These are phyloP conservation scores for Achaetomium macrosporum DNA, from an alignment of 2,329 filamentous ascomycete species.

Conservation along the genomic window DNA sequence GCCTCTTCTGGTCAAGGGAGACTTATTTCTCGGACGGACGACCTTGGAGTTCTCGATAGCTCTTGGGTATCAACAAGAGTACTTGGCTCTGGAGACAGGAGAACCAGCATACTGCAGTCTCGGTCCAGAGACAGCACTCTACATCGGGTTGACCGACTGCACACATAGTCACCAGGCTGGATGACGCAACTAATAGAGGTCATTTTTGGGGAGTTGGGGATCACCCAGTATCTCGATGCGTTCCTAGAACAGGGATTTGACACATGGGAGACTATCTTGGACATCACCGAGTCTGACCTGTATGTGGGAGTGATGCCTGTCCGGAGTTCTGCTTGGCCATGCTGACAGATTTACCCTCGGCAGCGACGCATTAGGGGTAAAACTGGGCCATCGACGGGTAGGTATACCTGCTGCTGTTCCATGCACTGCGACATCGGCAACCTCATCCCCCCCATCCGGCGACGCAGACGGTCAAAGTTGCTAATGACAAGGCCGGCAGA, in stretches of 20 bases:
- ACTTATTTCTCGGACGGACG: too few species aligned
- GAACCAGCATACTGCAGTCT: background rate
- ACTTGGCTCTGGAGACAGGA: too few species aligned
- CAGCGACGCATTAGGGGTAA: conserved; percentile 68
- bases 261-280: conserved; percentile 74
- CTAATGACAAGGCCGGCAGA: conserved; percentile 41
- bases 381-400: conserved; percentile 75
- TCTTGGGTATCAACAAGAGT: too few species aligned
- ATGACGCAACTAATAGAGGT: conserved; percentile 60
- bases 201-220: conserved; percentile 68
- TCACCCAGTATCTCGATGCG: conserved; percentile 67
- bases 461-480: background rate
- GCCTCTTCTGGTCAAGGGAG: too few species aligned
- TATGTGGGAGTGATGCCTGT: conserved; percentile 35
- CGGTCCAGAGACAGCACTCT: background rate
- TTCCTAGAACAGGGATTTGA: conserved; percentile 79
- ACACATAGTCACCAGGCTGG: conserved; percentile 14
- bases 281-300: conserved; percentile 81
- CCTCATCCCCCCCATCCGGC: background rate
- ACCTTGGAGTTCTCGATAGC: too few species aligned
- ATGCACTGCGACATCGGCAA: background rate
- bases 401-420: conserved; percentile 26
- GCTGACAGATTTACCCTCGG: conserved; percentile 11
- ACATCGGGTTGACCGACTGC: background rate
- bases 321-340: background rate